Conservation (phyloP, 1,284 basidiomycete genomes). For the Fomitopsis pinicola region DNA sequence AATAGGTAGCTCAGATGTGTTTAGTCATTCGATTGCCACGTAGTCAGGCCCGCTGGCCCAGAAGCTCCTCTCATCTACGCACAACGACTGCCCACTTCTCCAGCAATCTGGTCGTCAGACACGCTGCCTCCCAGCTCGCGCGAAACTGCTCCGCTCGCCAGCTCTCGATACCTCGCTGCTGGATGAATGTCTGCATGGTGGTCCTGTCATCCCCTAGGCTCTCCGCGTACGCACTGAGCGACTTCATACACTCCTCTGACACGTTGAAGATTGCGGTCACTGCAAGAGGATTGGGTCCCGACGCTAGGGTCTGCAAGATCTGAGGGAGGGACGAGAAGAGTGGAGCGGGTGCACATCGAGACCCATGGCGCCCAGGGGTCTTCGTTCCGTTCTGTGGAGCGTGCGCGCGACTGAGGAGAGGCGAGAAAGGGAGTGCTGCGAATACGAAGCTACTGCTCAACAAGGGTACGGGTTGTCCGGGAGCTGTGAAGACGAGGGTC, state of each 20-base stretch:
- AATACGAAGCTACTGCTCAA: constrained; percentile 25
- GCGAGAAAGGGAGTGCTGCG: constrained; percentile 32
- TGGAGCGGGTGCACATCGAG: constrained; percentile 22
- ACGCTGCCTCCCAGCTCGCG: constrained; percentile 48
- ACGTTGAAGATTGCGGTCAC: constrained; percentile 39
- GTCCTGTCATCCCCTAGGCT: constrained; percentile 25
- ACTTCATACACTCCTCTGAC: constrained; percentile 33
- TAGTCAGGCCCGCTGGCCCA: background rate
- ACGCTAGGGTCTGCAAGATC: constrained; percentile 30
- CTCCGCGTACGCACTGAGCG: constrained; percentile 22
- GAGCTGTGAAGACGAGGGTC: constrained; percentile 33
- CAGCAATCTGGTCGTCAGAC: constrained; percentile 36
- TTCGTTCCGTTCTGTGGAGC: background rate
- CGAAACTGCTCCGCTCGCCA: constrained; percentile 49
- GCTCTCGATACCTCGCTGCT: constrained; percentile 29
- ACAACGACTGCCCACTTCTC: constrained; percentile 33
- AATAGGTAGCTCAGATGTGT: background rate
- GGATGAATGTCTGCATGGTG: constrained; percentile 26
- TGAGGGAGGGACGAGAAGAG: constrained; percentile 28
- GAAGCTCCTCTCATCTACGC: constrained; percentile 3
- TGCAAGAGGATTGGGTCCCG: constrained; percentile 23
- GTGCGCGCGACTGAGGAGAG: constrained; percentile 16
- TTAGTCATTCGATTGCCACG: background rate
- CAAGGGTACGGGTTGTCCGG: constrained; percentile 21
- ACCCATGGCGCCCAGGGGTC: constrained; percentile 6